These are phyloP conservation scores for Aspergillus fijiensis DNA, from an alignment of 2,329 filamentous ascomycete species.

Conservation along the genomic window DNA sequence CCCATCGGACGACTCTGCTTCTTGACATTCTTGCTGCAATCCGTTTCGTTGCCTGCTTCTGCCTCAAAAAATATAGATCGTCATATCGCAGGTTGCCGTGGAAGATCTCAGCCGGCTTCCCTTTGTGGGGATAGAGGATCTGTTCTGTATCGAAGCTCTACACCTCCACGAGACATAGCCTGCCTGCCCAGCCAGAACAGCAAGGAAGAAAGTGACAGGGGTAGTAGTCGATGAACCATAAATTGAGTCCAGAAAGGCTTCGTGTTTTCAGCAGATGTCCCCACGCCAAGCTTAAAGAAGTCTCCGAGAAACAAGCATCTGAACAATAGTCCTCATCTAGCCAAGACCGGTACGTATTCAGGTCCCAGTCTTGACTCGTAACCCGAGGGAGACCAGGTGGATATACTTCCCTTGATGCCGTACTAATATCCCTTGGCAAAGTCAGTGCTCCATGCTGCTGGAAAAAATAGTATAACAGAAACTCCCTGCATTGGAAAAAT, in stretches of 20 bases:
- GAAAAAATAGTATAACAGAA: not conserved
- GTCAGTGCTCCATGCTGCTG: not conserved
- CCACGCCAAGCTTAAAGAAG: not conserved
- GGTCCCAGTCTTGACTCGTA: not conserved
- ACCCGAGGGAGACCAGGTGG: not conserved
- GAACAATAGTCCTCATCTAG: not conserved
- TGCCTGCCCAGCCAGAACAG: not conserved
- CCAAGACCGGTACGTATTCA: not conserved
- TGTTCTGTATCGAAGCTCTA: not conserved
- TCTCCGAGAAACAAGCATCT: not conserved
- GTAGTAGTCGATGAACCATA: not conserved
- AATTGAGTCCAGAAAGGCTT: not conserved
- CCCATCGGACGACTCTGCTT: too few relatives aligned
- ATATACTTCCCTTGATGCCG: not conserved
- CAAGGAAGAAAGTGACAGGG: not conserved
- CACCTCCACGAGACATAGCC: not conserved
- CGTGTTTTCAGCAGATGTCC: too few relatives aligned
- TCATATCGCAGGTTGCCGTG: too few relatives aligned
- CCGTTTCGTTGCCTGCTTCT: too few relatives aligned
- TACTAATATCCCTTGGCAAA: not conserved
- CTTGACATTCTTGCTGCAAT: too few relatives aligned
- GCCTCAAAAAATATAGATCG: too few relatives aligned
- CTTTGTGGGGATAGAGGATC: too few relatives aligned
- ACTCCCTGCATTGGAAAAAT: not conserved
- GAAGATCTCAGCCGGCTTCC: too few relatives aligned